Percentiles rank a stretch among this genome's conserved stretches.
phyloP scores from a whole-genome alignment of 2,329 filamentous ascomycete genomes.

The Ceratocystis cacaofunesta region DNA sequence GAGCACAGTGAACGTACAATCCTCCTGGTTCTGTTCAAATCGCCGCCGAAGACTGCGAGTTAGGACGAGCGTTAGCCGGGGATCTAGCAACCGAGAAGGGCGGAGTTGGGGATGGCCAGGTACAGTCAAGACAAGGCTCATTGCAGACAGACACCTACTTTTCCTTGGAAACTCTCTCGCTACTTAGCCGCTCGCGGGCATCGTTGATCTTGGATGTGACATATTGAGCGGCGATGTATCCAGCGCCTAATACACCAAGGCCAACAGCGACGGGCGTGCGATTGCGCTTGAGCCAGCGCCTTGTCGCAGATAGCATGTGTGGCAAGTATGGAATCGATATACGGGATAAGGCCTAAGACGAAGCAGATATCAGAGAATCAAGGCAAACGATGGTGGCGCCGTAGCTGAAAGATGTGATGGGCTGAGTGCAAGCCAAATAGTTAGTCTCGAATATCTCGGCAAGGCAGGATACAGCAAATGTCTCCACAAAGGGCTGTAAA shows the following conservation, averaged over 20 bases:
- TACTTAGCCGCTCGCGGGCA: constrained; percentile 89
- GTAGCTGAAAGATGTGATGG: too few species aligned
- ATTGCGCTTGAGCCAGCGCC: constrained; percentile 86
- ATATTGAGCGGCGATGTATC: constrained; percentile 89
- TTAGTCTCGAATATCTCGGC: not conserved
- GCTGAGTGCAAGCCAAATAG: too few species aligned
- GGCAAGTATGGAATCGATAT: not conserved
- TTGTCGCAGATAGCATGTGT: constrained; percentile 53
- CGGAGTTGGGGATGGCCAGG: too few species aligned
- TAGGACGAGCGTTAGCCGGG: constrained; percentile 6
- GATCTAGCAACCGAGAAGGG: too few species aligned
- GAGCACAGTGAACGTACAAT: constrained; percentile 96
- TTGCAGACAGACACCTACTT: constrained; percentile 44
- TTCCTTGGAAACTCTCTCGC: constrained; percentile 87
- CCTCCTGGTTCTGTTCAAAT: constrained; percentile 97
- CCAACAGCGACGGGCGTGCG: constrained; percentile 79
- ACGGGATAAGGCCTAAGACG: not conserved
- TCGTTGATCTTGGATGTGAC: constrained; percentile 80
- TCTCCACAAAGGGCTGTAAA: not conserved
- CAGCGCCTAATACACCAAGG: constrained; percentile 71
- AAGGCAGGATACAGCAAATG: not conserved
- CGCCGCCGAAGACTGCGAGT: constrained; percentile 64
- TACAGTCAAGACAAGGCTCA: not conserved
- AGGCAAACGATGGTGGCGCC: too few species aligned
- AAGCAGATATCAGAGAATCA: not conserved